Evolutionary conservation across 2,329 filamentous ascomycete species (phyloP).

Genomic region (Hortaea sp.): DNA sequence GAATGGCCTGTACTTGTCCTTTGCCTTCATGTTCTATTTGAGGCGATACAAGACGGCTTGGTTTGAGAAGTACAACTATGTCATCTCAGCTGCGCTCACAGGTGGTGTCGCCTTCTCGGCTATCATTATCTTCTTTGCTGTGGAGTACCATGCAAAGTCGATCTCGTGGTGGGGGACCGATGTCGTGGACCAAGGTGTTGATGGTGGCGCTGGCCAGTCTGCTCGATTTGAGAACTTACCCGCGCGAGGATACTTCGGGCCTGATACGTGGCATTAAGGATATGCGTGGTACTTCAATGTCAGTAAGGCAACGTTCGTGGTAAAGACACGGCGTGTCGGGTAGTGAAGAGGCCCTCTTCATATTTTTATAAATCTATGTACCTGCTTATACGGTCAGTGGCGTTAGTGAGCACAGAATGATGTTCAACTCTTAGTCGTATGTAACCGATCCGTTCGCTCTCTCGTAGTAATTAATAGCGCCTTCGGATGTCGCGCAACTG

Average conservation of each 20-base stretch:
- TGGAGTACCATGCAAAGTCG: slow-evolving; percentile 31
- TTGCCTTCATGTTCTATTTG: slow-evolving; percentile 6
- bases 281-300: background rate
- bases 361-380: too few relatives aligned
- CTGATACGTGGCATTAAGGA: background rate
- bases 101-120: slow-evolving; percentile 27
- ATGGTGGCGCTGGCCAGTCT: background rate
- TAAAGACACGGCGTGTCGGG: too few relatives aligned
- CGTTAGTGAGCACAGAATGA: too few relatives aligned
- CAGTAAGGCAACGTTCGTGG: too few relatives aligned
- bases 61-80: slow-evolving; percentile 29
- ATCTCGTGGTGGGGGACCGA: slow-evolving; percentile 10
- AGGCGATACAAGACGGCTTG: slow-evolving; percentile 10
- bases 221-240: background rate
- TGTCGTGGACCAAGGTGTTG: background rate
- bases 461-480: slow-evolving; percentile 47
- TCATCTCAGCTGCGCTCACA: slow-evolving; percentile 26
- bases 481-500: slow-evolving; percentile 45
- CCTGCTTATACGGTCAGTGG: too few relatives aligned
- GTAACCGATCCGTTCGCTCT: slow-evolving; percentile 24
- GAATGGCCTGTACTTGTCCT: slow-evolving; percentile 6
- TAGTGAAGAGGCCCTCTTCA: too few relatives aligned
- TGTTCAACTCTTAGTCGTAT: background rate
- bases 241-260: background rate
- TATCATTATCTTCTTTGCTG: slow-evolving; percentile 27